Evolutionary conservation across 805 yeast species (phyloP).

Genomic region (Lipomyces yamanashiensis): DNA sequence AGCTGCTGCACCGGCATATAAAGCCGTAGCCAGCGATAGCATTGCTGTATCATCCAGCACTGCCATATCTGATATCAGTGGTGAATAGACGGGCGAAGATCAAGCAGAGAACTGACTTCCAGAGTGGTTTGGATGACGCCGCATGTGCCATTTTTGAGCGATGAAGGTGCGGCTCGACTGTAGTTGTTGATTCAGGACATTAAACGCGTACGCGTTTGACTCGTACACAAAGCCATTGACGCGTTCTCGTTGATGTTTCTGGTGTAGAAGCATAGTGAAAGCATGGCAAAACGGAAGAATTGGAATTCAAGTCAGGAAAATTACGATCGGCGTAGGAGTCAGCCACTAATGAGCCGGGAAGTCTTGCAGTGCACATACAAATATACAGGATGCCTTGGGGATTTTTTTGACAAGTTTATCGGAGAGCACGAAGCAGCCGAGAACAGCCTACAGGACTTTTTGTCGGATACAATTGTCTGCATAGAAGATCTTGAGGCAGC

Average conservation of each 20-base stretch:
- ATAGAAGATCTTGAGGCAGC: neutral
- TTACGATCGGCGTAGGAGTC: neutral
- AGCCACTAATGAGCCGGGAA: neutral
- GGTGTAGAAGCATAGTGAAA: too few relatives aligned
- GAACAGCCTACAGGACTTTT: neutral
- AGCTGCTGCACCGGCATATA: constrained; percentile 15
- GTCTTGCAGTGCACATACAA: neutral
- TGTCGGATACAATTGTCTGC: constrained; percentile 8
- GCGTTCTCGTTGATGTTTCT: too few relatives aligned
- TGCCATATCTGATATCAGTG: neutral
- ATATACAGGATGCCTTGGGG: neutral
- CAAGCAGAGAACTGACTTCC: too few relatives aligned
- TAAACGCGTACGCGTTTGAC: too few relatives aligned
- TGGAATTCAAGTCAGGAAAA: neutral
- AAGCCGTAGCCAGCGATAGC: constrained; percentile 15
- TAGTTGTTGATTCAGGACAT: too few relatives aligned
- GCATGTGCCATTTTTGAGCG: too few relatives aligned
- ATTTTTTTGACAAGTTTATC: constrained; percentile 2
- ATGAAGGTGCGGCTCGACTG: too few relatives aligned
- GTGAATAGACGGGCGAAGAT: too few relatives aligned
- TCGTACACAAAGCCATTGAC: too few relatives aligned
- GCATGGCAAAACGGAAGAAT: neutral
- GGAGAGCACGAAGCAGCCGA: neutral
- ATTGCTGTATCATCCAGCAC: constrained; percentile 2
- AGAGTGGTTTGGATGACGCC: too few relatives aligned